A percentile compares a stretch with the other conserved stretches of the same genome.
Evolutionary conservation across 805 yeast species (phyloP).

Genomic region (Millerago galiae): DNA sequence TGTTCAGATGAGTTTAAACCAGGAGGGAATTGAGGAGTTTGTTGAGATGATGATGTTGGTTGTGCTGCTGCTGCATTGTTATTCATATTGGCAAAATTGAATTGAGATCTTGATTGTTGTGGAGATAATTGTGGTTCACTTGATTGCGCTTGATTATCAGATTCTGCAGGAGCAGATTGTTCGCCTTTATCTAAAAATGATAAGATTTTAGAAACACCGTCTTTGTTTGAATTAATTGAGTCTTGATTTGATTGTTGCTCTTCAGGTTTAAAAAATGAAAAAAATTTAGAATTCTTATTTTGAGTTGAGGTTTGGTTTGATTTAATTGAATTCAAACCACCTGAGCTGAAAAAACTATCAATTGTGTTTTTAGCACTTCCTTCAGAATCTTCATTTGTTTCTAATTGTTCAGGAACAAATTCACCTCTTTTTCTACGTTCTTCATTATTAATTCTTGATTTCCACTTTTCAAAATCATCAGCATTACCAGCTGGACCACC

Average conservation of each 20-base stretch:
- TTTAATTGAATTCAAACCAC: conserved; percentile 12
- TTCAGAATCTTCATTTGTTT: conserved; percentile 2
- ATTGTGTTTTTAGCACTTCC: conserved; percentile 15
- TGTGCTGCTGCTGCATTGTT: conserved; percentile 6
- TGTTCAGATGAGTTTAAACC: conserved; percentile 8
- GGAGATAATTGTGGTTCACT: conserved; percentile 3
- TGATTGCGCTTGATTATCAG: not conserved
- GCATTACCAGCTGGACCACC: conserved; percentile 19
- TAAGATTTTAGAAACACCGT: conserved; percentile 22
- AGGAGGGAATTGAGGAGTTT: conserved; percentile 17
- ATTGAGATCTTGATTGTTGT: conserved; percentile 10
- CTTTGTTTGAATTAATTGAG: conserved; percentile 1
- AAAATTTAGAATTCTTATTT: conserved; percentile 24
- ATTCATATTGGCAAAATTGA: conserved; percentile 1
- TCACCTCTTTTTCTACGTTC: conserved; percentile 30
- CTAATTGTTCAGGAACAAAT: conserved; percentile 6
- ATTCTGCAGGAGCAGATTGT: conserved; percentile 7
- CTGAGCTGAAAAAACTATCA: conserved; percentile 19
- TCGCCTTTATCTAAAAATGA: conserved; percentile 21
- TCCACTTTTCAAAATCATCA: conserved; percentile 36
- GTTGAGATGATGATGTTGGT: conserved; percentile 13
- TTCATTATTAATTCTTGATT: conserved; percentile 30
- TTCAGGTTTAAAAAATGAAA: conserved; percentile 22
- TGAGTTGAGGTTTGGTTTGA: conserved; percentile 2
- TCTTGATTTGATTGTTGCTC: conserved; percentile 5